Base-by-base conservation (phyloP, 2,329 filamentous ascomycete genomes). In the Leptographium flavum region DNA sequence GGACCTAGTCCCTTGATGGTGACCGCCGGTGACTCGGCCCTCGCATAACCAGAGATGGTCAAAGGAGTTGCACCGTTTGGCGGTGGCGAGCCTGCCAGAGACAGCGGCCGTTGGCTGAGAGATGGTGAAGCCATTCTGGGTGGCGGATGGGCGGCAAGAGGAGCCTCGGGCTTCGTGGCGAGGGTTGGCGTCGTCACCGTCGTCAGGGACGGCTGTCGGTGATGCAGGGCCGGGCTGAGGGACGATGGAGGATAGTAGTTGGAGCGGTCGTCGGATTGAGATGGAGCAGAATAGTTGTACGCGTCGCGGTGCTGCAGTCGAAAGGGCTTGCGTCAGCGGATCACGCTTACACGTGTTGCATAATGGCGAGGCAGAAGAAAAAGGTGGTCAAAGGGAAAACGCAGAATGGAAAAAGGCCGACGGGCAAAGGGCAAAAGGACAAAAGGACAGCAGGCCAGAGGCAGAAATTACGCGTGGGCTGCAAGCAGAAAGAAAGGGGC, bases 221-320 rank as follows among this genome's bases (percentile, higher is more conserved):
- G 63, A 50, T 71, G 71, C 15, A 70, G 61, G 50, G 67, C 54
- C 27, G 73, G 72, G 46, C 73, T 76, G 44, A 65, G 66, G 22
- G 70, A 64, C 35, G 66, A 63, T 50, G 68, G 69, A 19, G 62
- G 61, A 22, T 69, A 69, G 52, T 73, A 75, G 39, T 68, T 63
- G 37, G 32, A 39, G 7, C 21, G 46, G 11, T 47, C 39, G 5
- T 32, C 69, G 50, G 59, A 23, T 25, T 28, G 35, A 41, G 58
- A 51, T 51, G 60, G 55, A 36, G 66, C 52, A 28, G 66, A 56
- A 57, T 73, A 71, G 46, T 57, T 59, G 61, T 74, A 74, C 28
- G 66, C 57, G 52, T 76, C 73, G 57, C 66, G 71, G 56, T 62
- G 59, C 70, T 74, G 57, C 53, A 52, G 54, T 49, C 46, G 23